Percentiles rank a stretch among this genome's conserved stretches.
Conservation (phyloP, 2,329 filamentous ascomycete genomes). For the Diaporthe humulicola region DNA sequence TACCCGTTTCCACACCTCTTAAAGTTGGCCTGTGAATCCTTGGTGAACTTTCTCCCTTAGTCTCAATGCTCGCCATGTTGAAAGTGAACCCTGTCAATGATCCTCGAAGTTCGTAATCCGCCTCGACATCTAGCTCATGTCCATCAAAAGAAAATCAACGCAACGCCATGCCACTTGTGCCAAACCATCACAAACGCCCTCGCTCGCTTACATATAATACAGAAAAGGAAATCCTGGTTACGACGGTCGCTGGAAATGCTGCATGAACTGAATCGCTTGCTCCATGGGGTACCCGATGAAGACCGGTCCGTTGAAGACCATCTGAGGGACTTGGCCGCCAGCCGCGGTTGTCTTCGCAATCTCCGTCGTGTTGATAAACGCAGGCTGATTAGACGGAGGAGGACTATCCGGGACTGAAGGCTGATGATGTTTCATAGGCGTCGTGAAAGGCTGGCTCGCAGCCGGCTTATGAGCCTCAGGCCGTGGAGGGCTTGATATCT, state of each 20-base stretch:
- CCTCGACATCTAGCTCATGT: neutral
- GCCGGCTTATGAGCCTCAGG: constrained; percentile 24
- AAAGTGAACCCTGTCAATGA: neutral
- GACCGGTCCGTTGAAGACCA: constrained; percentile 93
- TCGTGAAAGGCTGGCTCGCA: constrained; percentile 35
- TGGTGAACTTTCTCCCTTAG: neutral
- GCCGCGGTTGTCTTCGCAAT: constrained; percentile 49
- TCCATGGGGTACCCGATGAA: constrained; percentile 93
- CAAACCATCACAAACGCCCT: constrained; percentile 27
- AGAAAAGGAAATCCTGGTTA: constrained; percentile 35
- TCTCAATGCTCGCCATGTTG: neutral
- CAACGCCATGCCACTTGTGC: constrained; percentile 16
- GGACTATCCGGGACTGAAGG: constrained; percentile 45
- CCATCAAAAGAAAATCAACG: neutral
- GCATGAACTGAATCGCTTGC: constrained; percentile 82
- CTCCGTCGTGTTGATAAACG: constrained; percentile 64
- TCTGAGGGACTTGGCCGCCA: constrained; percentile 64
- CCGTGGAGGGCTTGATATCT: constrained; percentile 35
- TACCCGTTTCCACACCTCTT: neutral
- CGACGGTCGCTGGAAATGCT: constrained; percentile 62
- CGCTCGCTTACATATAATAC: constrained; percentile 27
- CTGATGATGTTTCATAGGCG: constrained; percentile 42
- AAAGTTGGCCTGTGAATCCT: neutral
- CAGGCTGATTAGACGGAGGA: constrained; percentile 56
- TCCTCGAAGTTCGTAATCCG: neutral